Evolutionary conservation across 176 grass and related monocot species (phyloP).

Genomic region (Cenchrus americanus): DNA sequence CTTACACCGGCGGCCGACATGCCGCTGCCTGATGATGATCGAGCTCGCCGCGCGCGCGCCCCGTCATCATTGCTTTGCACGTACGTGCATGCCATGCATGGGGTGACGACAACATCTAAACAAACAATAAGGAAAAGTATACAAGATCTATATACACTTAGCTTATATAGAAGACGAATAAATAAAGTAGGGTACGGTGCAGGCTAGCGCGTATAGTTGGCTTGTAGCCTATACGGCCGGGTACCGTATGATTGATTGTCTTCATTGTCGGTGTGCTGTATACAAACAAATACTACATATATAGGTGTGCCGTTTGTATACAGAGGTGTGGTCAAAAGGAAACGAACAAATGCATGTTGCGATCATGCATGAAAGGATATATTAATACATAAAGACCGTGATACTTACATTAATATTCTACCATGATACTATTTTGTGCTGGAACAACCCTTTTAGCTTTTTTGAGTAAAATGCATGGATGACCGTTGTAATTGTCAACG

Average conservation of each 20-base stretch:
- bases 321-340: not conserved
- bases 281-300: not conserved
- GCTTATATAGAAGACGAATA: not conserved
- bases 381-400: too few species aligned
- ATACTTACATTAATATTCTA: too few species aligned
- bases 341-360: not conserved
- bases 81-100: not conserved
- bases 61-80: too few species aligned
- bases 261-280: not conserved
- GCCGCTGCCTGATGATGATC: not conserved
- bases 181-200: not conserved
- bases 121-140: too few species aligned
- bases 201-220: not conserved
- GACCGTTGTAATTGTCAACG: too few species aligned
- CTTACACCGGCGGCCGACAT: conserved; percentile 37
- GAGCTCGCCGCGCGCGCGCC: not conserved
- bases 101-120: too few species aligned
- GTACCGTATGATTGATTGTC: not conserved
- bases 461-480: too few species aligned
- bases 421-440: too few species aligned
- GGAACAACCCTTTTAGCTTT: too few species aligned
- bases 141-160: not conserved
- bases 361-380: not conserved
- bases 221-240: not conserved
- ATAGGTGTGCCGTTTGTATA: not conserved